Evolutionary conservation across 164 flowering plant species (phyloP).

Genomic region (Paratinospora sagittata): DNA sequence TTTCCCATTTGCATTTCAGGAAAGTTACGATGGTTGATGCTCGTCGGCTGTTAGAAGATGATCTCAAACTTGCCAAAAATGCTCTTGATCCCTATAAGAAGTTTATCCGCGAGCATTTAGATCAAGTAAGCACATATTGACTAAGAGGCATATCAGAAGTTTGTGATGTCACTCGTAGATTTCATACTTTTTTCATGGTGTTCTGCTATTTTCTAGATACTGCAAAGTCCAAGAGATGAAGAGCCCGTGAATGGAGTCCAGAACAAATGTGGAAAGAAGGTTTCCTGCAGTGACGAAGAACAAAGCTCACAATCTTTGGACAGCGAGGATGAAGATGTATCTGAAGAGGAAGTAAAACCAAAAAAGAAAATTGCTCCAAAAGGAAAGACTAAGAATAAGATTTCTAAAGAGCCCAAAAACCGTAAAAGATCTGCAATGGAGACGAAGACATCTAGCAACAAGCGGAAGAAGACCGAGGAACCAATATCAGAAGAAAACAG

Average conservation of each 20-base stretch:
- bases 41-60: slow-evolving; percentile 85
- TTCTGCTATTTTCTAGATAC: slow-evolving; percentile 32
- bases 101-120: slow-evolving; percentile 48
- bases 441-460: slow-evolving; percentile 34
- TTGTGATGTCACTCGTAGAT: too few relatives aligned
- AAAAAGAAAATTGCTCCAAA: slow-evolving; percentile 38
- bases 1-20: slow-evolving; percentile 29
- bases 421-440: slow-evolving; percentile 42
- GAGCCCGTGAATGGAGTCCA: slow-evolving; percentile 24
- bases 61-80: slow-evolving; percentile 65
- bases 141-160: background rate
- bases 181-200: too few relatives aligned
- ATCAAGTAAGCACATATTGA: slow-evolving; percentile 41
- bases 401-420: slow-evolving; percentile 39
- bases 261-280: slow-evolving; percentile 33
- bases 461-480: slow-evolving; percentile 35
- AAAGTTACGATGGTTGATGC: slow-evolving; percentile 52
- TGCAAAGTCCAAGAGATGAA: slow-evolving; percentile 33
- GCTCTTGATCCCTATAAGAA: slow-evolving; percentile 66
- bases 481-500: slow-evolving; percentile 29
- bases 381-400: slow-evolving; percentile 30
- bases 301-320: slow-evolving; percentile 38
- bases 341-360: slow-evolving; percentile 40
- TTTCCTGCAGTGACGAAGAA: slow-evolving; percentile 26
- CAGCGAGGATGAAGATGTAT: slow-evolving; percentile 27